Percentiles rank a stretch among this genome's conserved stretches.
Conservation (phyloP, 2,329 filamentous ascomycete species). For the Fusarium keratoplasticum region DNA sequence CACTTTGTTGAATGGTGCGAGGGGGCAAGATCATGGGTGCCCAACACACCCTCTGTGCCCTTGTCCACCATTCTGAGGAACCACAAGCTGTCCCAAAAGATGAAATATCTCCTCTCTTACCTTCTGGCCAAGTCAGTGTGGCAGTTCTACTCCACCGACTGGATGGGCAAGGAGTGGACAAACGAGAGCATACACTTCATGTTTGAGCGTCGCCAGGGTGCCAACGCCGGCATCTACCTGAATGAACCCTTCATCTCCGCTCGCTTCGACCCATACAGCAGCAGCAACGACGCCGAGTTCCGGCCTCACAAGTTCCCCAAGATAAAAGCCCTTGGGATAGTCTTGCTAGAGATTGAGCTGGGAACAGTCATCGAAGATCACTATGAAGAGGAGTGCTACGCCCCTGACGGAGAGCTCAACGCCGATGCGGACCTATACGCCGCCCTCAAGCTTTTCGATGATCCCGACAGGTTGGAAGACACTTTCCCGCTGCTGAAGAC, state of each 20-base stretch:
- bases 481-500: neutral
- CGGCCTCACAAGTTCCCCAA: neutral
- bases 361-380: neutral
- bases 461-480: neutral
- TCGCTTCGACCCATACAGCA: neutral
- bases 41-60: neutral
- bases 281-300: neutral
- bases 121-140: neutral
- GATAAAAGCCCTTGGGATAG: neutral
- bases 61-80: neutral
- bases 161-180: neutral
- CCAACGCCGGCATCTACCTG: neutral
- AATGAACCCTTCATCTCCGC: neutral
- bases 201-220: neutral
- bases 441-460: neutral
- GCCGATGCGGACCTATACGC: neutral
- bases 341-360: neutral
- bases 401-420: neutral
- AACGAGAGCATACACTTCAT: neutral
- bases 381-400: neutral
- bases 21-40: neutral
- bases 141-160: neutral
- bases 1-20: neutral
- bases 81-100: neutral
- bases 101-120: neutral